Evolutionary conservation across 768 basidiomycete genomes (phyloP).

Genomic region (Pleurotus djamor): DNA sequence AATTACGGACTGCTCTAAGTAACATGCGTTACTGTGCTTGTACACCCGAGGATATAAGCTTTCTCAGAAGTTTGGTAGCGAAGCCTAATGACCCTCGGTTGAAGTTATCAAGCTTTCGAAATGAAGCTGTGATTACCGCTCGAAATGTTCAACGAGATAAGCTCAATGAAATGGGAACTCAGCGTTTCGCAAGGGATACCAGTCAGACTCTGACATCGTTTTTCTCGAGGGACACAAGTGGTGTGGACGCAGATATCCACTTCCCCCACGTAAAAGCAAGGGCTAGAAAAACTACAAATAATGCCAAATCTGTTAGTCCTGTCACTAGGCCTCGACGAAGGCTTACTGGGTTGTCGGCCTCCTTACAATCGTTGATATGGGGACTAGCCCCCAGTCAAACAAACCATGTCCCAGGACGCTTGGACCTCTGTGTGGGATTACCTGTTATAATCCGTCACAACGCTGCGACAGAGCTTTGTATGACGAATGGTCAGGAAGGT

Average conservation of each 20-base stretch:
- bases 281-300: no score
- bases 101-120: constrained; percentile 11
- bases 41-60: constrained; percentile 17
- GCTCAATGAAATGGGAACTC: constrained; percentile 16
- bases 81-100: constrained; percentile 2
- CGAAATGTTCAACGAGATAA: constrained; percentile 19
- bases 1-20: constrained; percentile 16
- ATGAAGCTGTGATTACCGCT: constrained; percentile 20
- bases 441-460: constrained; percentile 30
- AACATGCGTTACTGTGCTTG: constrained; percentile 23
- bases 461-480: constrained; percentile 27
- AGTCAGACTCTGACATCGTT: constrained; percentile 8
- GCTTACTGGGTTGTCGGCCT: background rate
- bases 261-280: no score
- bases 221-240: constrained; percentile 10
- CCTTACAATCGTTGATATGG: constrained; percentile 19
- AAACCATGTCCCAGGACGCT: constrained; percentile 21
- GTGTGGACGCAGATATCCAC: no score
- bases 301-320: no score
- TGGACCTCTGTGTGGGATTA: constrained; percentile 25
- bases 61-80: constrained; percentile 14
- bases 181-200: constrained; percentile 19
- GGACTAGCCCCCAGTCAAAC: constrained; percentile 16
- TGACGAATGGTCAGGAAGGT: constrained; percentile 29
- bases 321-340: background rate